Evolutionary conservation across 225 moss, liverwort and hornwort species (phyloP).

Genomic region (Sphagnum tenellum): DNA sequence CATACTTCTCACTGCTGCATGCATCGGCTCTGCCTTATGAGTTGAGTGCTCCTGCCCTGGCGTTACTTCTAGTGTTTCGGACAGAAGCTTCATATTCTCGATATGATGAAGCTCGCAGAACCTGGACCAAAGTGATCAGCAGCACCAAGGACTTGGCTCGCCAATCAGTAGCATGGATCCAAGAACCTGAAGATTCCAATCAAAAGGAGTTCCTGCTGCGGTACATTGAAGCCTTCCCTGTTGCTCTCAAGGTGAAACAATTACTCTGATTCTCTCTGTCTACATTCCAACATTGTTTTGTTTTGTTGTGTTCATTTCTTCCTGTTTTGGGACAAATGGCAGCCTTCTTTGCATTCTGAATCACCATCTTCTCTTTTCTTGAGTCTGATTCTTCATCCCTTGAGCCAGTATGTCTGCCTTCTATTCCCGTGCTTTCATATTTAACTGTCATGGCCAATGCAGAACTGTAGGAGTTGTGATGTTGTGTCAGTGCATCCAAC

Average conservation of each 20-base stretch:
- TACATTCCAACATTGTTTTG: too few species aligned
- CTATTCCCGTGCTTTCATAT: too few species aligned
- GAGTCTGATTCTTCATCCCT: too few species aligned
- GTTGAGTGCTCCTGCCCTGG: constrained; percentile 76
- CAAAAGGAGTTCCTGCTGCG: constrained; percentile 40
- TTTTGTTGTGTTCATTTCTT: too few species aligned
- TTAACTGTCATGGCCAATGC: too few species aligned
- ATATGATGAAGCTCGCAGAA: constrained; percentile 72
- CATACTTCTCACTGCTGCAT: constrained; percentile 49
- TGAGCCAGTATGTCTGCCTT: too few species aligned
- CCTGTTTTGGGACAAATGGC: too few species aligned
- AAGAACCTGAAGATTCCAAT: constrained; percentile 31
- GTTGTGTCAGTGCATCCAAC: too few species aligned
- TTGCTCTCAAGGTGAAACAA: constrained; percentile 61
- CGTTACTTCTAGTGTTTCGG: constrained; percentile 76
- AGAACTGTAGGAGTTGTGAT: too few species aligned
- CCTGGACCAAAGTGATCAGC: constrained; percentile 67
- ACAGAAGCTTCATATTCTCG: constrained; percentile 83
- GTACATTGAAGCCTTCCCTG: constrained; percentile 63
- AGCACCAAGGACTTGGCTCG: constrained; percentile 57
- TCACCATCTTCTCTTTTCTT: too few species aligned
- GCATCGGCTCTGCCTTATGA: constrained; percentile 63
- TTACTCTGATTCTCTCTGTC: too few species aligned
- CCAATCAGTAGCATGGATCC: constrained; percentile 60
- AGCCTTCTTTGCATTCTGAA: too few species aligned